Evolutionary conservation across 345 rosid genomes (phyloP).

Genomic region (Combretum micranthum): DNA sequence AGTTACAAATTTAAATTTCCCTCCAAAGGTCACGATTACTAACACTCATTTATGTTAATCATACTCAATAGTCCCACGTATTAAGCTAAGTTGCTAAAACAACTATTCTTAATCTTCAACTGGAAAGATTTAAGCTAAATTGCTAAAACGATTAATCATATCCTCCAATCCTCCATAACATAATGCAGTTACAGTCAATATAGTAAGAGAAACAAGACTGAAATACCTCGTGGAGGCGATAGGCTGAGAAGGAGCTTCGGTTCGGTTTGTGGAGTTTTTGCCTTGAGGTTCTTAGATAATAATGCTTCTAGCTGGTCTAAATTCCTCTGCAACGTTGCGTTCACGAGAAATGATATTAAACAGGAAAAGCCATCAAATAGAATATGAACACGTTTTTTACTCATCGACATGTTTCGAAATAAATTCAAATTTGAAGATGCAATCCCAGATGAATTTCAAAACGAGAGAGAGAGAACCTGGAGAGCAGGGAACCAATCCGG

Average conservation of each 20-base stretch:
- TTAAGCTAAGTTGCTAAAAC: neutral
- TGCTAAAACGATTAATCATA: neutral
- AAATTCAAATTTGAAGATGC: neutral
- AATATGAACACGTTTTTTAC: neutral
- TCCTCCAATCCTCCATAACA: too few species aligned
- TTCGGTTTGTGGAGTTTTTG: constrained; percentile 74
- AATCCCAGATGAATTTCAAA: too few species aligned
- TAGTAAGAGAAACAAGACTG: neutral
- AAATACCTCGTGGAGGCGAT: constrained; percentile 85
- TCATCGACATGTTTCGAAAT: neutral
- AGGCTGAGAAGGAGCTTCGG: constrained; percentile 92
- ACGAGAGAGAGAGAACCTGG: constrained; percentile 46
- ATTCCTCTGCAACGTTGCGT: constrained; percentile 73
- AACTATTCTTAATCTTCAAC: constrained; percentile 47
- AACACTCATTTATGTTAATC: too few species aligned
- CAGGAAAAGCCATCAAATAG: neutral
- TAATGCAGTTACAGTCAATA: neutral
- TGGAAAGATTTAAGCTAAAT: constrained; percentile 76
- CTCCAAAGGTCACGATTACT: too few species aligned
- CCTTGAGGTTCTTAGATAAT: constrained; percentile 93
- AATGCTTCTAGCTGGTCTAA: constrained; percentile 90
- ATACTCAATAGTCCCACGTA: neutral
- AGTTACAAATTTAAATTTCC: too few species aligned
- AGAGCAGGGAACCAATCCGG: constrained; percentile 98
- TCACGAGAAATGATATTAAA: constrained; percentile 9